Conservation (phyloP, 2,329 filamentous ascomycete species). For the Microdochium trichocladiopsis region DNA sequence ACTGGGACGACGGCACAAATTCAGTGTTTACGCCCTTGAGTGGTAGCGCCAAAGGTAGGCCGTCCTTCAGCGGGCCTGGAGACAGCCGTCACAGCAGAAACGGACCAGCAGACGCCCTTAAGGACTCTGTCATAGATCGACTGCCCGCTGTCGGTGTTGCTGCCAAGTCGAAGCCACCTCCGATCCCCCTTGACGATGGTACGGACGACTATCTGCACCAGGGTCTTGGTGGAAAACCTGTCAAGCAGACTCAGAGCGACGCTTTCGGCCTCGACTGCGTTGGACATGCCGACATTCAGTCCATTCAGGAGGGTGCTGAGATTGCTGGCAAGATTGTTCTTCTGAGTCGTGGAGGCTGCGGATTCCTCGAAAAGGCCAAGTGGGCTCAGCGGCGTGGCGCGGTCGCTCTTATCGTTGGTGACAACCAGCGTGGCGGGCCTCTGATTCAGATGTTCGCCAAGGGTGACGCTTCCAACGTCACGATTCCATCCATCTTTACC, state of each 20-base stretch:
- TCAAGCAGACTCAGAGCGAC: slow-evolving; percentile 22
- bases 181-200: slow-evolving; percentile 52
- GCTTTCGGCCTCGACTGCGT: slow-evolving; percentile 24
- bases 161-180: slow-evolving; percentile 14
- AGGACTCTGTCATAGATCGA: slow-evolving; percentile 19
- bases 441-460: slow-evolving; percentile 98
- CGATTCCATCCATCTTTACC: slow-evolving; percentile 91
- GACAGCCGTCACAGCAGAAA: not conserved
- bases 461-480: slow-evolving; percentile 90
- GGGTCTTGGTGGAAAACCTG: slow-evolving; percentile 18
- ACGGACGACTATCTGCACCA: slow-evolving; percentile 81
- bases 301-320: slow-evolving; percentile 83
- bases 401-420: slow-evolving; percentile 85
- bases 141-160: slow-evolving; percentile 13
- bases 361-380: slow-evolving; percentile 93
- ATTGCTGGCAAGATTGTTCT: slow-evolving; percentile 91
- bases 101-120: slow-evolving; percentile 7
- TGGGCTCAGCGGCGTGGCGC: slow-evolving; percentile 92
- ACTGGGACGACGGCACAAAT: slow-evolving; percentile 60
- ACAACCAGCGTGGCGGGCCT: slow-evolving; percentile 81
- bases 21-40: slow-evolving; percentile 31
- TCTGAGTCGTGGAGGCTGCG: slow-evolving; percentile 86
- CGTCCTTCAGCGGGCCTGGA: not conserved
- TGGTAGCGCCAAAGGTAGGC: slow-evolving; percentile 15
- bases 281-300: slow-evolving; percentile 84